phyloP scores from a whole-genome alignment of 352 stramenopile genomes.

The Globisporangium abappressorium region DNA sequence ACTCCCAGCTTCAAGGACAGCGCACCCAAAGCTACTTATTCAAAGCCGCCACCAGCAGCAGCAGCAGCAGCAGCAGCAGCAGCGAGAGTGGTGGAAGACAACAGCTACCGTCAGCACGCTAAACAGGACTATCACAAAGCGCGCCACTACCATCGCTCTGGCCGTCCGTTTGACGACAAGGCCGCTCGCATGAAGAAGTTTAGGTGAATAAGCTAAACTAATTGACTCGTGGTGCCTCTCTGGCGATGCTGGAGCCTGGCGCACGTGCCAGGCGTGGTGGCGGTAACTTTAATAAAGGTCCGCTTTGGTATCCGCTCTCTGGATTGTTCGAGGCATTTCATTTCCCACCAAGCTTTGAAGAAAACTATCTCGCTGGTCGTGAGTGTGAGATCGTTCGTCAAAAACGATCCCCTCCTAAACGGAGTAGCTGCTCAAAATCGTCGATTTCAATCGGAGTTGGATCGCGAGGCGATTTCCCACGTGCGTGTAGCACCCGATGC shows the following conservation, averaged over 20 bases:
- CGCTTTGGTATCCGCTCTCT: not conserved
- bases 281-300: not conserved
- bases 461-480: no score
- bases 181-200: not conserved
- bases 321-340: no score
- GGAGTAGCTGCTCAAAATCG: no score
- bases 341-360: no score
- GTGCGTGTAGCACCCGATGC: no score
- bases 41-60: not conserved
- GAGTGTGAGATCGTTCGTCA: no score
- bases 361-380: not conserved
- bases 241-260: not conserved
- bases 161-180: constrained; percentile 1
- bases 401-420: no score
- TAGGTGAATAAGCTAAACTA: not conserved
- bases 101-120: not conserved
- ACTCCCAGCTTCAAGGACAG: not conserved
- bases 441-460: no score
- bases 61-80: not conserved
- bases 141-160: not conserved
- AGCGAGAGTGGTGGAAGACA: not conserved
- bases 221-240: not conserved
- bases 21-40: not conserved
- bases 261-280: not conserved
- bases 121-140: not conserved